phyloP scores from a whole-genome alignment of 139 green algal genomes.

The Tetraselmis chui region DNA sequence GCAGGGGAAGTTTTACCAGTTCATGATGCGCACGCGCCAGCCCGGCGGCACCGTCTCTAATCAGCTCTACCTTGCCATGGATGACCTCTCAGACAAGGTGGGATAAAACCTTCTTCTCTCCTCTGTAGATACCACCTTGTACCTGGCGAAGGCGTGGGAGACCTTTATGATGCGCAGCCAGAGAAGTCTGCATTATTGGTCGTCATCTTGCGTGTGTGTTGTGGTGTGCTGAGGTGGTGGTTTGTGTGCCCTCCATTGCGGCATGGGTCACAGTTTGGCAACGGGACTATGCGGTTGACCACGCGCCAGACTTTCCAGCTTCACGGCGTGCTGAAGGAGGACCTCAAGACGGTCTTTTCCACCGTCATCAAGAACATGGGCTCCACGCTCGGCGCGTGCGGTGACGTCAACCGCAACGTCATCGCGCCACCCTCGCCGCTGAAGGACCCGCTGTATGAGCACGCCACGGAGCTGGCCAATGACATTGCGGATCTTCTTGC shows the following conservation, averaged over 20 bases:
- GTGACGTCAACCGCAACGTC: constrained; percentile 97
- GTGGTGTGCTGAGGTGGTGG: too few relatives aligned
- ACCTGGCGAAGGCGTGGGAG: too few relatives aligned
- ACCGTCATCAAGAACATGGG: constrained; percentile 98
- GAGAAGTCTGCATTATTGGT: too few relatives aligned
- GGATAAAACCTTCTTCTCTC: background rate
- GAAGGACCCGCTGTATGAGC: constrained; percentile 72
- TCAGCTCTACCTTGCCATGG: constrained; percentile 96
- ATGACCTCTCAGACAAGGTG: constrained; percentile 93
- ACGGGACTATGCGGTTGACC: constrained; percentile 94
- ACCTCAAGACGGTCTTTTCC: constrained; percentile 97
- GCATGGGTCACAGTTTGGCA: constrained; percentile 94
- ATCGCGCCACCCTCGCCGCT: constrained; percentile 73
- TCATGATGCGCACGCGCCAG: constrained; percentile 99
- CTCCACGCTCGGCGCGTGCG: constrained; percentile 90
- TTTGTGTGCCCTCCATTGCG: too few relatives aligned
- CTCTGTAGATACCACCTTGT: too few relatives aligned
- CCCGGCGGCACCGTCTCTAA: constrained; percentile 84
- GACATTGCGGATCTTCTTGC: constrained; percentile 70
- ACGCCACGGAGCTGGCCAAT: constrained; percentile 38
- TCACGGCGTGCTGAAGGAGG: constrained; percentile 95
- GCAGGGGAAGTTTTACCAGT: constrained; percentile 93
- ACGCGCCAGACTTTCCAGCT: constrained; percentile 98
- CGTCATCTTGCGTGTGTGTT: too few relatives aligned
- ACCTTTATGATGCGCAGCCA: too few relatives aligned